Evolutionary conservation across 306 rosid species (phyloP), one percentile per base, ranked within the genome.

Genomic region (Abrus pulchellus): DNA sequence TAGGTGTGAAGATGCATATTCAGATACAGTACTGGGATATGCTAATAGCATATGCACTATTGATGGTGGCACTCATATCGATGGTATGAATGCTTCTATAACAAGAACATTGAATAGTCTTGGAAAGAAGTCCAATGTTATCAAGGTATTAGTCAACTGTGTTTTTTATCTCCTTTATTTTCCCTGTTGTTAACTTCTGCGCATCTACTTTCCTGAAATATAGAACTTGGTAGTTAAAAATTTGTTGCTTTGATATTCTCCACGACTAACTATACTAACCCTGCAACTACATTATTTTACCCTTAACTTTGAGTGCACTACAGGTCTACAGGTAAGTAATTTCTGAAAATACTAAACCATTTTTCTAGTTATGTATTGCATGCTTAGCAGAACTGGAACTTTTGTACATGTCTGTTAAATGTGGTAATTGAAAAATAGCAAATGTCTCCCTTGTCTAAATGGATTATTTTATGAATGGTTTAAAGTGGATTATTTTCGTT

Each of bases 1-100:
- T 75, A 95, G 99, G 99, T 93, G 98, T 82, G 91, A 91, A 80
- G 99, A 95, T 88, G 93, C 99, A 71, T 95, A 95, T 81, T 95
- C 99, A 45, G 99, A 95, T 80, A 95, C 98, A 41, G 85, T 91
- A 83, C 88, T 95, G 55, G 99, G 99, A 82, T 95, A 95, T 87
- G 99, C 99, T 81, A 95, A 95, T 84, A 95, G 99, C 84, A 91
- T 95, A 82, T 94, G 99, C 47, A 95, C 99, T 74, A 75, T 93
- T 53, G 99, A 95, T 32, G 99, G 99, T 50, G 98, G 99, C 79
- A 93, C 99, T 65, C 99, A 95, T 86, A 93, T 95, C 10, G 99
- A 95, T 64, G 99, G 97, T 29, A 78, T 85, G 87, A 95, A 93
- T 87, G 93, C 99, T 81, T 89, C 99, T 70, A 71, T 95, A 71